Evolutionary conservation across 75 land plant genomes (phyloP).

Genomic region (Cryptomeria japonica): DNA sequence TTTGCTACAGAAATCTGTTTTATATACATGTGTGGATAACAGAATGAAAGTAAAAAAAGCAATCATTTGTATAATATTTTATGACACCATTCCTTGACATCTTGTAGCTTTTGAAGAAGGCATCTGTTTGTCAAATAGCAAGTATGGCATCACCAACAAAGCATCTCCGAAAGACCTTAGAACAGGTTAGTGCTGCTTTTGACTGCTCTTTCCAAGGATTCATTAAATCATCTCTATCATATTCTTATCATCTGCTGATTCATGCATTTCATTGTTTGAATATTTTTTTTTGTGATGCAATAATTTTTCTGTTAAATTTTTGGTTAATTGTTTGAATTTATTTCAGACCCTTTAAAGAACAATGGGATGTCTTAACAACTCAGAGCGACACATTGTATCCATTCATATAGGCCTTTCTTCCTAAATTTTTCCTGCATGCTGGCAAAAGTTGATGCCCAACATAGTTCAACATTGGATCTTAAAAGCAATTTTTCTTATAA

Average conservation of each 20-base stretch:
- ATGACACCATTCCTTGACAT: constrained; percentile 4
- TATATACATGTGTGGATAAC: background rate
- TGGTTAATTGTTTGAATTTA: background rate
- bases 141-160: constrained; percentile 86
- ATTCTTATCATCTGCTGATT: background rate
- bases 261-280: background rate
- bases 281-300: background rate
- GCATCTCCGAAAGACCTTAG: constrained; percentile 72
- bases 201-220: constrained; percentile 1
- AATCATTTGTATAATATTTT: background rate
- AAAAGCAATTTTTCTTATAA: no score
- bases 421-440: no score
- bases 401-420: background rate
- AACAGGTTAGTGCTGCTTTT: constrained; percentile 57
- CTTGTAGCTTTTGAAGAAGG: constrained; percentile 84
- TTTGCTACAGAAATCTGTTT: background rate
- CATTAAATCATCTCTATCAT: background rate
- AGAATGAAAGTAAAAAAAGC: background rate
- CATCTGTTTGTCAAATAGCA: constrained; percentile 76
- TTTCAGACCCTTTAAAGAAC: background rate
- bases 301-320: background rate
- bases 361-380: background rate
- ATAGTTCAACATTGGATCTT: no score
- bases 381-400: background rate
- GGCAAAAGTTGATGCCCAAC: no score